phyloP scores from a whole-genome alignment of 164 flowering plant genomes.

The grape (Vitis vinifera) region DNA sequence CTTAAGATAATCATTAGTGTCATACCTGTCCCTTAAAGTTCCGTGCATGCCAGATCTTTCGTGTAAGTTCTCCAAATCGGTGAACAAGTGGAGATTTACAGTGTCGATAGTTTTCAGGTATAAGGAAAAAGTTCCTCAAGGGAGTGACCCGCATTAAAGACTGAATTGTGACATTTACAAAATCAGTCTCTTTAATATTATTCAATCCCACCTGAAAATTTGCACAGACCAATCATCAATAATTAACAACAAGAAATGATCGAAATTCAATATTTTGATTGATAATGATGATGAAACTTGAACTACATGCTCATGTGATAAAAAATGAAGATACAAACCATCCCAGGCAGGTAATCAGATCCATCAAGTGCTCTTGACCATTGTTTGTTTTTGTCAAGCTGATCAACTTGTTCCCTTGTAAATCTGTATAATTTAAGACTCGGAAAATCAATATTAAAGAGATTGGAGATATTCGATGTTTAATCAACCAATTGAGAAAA shows the following conservation, averaged over 20 bases:
- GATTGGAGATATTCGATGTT: background rate
- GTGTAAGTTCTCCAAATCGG: conserved; percentile 92
- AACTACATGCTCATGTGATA: background rate
- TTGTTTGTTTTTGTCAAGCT: conserved; percentile 73
- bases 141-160: conserved; percentile 97
- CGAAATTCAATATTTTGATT: background rate
- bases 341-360: conserved; percentile 97
- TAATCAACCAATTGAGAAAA: background rate
- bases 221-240: background rate
- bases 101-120: conserved; percentile 84
- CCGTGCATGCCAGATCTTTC: conserved; percentile 96
- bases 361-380: conserved; percentile 99
- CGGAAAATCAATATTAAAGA: background rate
- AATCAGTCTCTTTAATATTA: conserved; percentile 92
- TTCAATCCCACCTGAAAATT: conserved; percentile 84
- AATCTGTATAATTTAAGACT: conserved; percentile 48
- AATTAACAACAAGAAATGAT: background rate
- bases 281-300: background rate
- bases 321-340: conserved; percentile 41
- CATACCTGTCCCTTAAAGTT: conserved; percentile 98
- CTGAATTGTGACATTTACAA: conserved; percentile 94
- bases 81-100: conserved; percentile 91
- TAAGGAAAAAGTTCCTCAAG: conserved; percentile 90
- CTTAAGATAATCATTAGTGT: background rate
- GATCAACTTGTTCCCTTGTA: conserved; percentile 65